A percentile compares a stretch with the other conserved stretches of the same genome.
Conservation (phyloP, 371 early-diverging fungal genomes). For the Mortierella sp. region DNA sequence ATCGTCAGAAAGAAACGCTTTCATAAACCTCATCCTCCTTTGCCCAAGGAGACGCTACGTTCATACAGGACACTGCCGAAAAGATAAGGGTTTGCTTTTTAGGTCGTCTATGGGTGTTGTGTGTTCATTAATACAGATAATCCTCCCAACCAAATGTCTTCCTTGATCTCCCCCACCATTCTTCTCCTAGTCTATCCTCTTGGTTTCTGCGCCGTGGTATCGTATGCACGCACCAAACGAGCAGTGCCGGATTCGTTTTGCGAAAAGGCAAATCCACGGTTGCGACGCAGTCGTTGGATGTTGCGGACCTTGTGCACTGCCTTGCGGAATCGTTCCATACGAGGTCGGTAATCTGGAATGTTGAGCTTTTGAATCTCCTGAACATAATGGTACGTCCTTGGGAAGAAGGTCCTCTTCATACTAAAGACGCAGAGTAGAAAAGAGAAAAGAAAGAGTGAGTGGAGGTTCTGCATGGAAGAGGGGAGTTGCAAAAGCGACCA, state of each 20-base stretch:
- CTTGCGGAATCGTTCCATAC: conserved; percentile 97
- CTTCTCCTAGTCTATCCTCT: no score
- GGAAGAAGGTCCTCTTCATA: conserved; percentile 82
- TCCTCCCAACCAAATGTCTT: no score
- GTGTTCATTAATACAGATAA: no score
- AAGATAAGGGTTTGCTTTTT: no score
- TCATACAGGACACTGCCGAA: no score
- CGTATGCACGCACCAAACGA: conserved; percentile 93
- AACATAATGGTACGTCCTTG: conserved; percentile 91
- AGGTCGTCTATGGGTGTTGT: no score
- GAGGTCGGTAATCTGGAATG: conserved; percentile 95
- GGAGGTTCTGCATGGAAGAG: no score
- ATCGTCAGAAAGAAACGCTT: no score
- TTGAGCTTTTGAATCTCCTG: conserved; percentile 98
- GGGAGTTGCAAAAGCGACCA: no score
- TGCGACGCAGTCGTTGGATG: conserved; percentile 92
- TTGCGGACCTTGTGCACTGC: conserved; percentile 96
- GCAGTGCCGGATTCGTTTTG: conserved; percentile 97
- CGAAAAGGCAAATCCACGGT: conserved; percentile 97
- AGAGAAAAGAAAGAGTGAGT: neutral
- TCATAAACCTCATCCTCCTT: no score
- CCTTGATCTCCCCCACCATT: no score
- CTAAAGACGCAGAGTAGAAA: conserved; percentile 56
- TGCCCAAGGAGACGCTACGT: no score
- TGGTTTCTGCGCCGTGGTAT: conserved; percentile 95